Evolutionary conservation across 169 alveolate genomes (phyloP).

Genomic region (Besnoitia besnoiti): DNA sequence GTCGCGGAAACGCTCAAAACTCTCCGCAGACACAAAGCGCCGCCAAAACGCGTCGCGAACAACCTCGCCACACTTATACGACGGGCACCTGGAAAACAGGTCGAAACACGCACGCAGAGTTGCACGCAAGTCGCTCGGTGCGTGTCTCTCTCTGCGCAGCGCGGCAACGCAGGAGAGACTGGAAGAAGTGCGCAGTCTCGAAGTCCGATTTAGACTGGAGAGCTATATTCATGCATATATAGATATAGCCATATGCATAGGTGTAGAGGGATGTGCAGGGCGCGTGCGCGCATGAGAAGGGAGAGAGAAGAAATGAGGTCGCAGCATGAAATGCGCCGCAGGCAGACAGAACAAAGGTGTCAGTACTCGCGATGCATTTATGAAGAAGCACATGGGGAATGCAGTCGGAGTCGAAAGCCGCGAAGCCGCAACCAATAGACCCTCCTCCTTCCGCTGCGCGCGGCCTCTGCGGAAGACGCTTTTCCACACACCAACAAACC

Average conservation of each 20-base stretch:
- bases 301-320: background rate
- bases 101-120: too few relatives aligned
- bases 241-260: too few relatives aligned
- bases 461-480: too few relatives aligned
- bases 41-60: slow-evolving; percentile 10
- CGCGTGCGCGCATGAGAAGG: background rate
- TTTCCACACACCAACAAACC: too few relatives aligned
- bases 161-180: too few relatives aligned
- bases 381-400: background rate
- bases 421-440: too few relatives aligned
- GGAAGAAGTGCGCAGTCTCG: too few relatives aligned
- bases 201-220: too few relatives aligned
- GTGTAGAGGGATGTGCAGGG: background rate
- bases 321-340: background rate
- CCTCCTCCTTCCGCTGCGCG: too few relatives aligned
- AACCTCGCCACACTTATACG: slow-evolving; percentile 11
- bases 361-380: background rate
- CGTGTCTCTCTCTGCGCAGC: too few relatives aligned
- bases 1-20: background rate
- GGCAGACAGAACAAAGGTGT: background rate
- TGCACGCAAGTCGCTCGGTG: too few relatives aligned
- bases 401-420: too few relatives aligned
- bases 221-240: background rate
- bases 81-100: slow-evolving; percentile 37
- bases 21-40: background rate